Evolutionary conservation across 1,284 basidiomycete species (phyloP).

Genomic region (Trichosporon sp.): DNA sequence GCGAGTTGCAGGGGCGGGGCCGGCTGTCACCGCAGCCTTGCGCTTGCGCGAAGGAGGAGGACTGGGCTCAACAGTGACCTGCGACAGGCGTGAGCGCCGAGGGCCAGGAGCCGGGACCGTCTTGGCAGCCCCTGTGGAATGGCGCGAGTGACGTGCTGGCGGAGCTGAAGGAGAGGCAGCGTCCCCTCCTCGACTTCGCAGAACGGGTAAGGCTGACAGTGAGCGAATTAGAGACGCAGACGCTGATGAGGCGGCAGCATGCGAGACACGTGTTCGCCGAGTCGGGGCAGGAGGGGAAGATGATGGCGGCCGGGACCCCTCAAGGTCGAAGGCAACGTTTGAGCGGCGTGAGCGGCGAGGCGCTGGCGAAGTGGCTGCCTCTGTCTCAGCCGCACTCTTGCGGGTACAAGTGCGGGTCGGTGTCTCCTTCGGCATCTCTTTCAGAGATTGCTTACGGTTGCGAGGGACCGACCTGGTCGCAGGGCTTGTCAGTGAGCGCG

Average conservation of each 20-base stretch:
- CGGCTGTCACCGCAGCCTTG: not conserved
- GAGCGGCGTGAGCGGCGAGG: slow-evolving; percentile 10
- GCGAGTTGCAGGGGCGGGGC: not conserved
- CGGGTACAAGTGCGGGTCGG: not conserved
- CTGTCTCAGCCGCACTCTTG: not conserved
- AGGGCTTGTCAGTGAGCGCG: not conserved
- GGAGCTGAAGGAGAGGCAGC: too few relatives aligned
- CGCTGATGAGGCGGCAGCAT: not conserved
- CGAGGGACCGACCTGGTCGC: not conserved
- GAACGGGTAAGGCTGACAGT: too few relatives aligned
- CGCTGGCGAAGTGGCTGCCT: not conserved
- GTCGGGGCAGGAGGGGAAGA: not conserved
- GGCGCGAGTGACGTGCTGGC: too few relatives aligned
- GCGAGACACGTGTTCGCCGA: not conserved
- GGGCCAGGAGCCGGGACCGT: too few relatives aligned
- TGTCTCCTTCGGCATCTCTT: not conserved
- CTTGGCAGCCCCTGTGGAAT: too few relatives aligned
- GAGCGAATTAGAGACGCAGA: too few relatives aligned
- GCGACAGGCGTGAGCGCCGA: too few relatives aligned
- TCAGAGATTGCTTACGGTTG: not conserved
- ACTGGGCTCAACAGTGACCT: too few relatives aligned
- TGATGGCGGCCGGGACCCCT: not conserved
- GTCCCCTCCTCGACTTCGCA: too few relatives aligned
- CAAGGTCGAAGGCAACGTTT: slow-evolving; percentile 4
- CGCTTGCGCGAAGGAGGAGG: not conserved